A percentile compares a stretch with the other conserved stretches of the same genome.
phyloP scores from a whole-genome alignment of 2,329 filamentous ascomycete genomes.

The Trichoderma cornu-damae region DNA sequence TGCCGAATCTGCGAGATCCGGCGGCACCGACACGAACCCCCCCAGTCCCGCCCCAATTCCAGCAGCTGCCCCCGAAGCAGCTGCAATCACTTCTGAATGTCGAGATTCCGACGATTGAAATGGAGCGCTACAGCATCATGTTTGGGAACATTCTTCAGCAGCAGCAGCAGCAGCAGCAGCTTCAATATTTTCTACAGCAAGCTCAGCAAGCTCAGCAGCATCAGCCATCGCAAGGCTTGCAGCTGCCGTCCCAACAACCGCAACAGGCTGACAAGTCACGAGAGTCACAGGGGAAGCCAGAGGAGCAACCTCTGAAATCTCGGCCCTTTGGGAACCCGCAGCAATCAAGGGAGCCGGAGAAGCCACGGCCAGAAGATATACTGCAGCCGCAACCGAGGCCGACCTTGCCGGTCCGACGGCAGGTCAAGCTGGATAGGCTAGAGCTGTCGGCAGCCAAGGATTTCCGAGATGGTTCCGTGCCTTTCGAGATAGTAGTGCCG shows the following conservation, averaged over 20 bases:
- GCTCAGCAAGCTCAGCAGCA: background rate
- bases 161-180: conserved; percentile 20
- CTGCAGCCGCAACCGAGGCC: background rate
- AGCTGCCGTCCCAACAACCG: background rate
- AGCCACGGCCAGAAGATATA: background rate
- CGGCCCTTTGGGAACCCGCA: background rate
- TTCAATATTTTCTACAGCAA: background rate
- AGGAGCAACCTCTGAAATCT: background rate
- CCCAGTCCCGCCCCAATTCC: background rate
- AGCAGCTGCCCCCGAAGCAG: background rate
- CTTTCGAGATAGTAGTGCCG: conserved; percentile 29
- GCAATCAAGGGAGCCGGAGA: background rate
- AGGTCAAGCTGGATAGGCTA: conserved; percentile 55
- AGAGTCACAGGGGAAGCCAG: conserved; percentile 11
- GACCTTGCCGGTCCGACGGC: conserved; percentile 49
- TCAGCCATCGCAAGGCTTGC: background rate
- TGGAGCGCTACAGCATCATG: conserved; percentile 95
- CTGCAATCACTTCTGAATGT: conserved; percentile 55
- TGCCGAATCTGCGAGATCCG: background rate
- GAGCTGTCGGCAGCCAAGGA: conserved; percentile 33
- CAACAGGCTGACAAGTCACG: background rate
- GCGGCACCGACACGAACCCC: background rate
- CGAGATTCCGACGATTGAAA: conserved; percentile 70
- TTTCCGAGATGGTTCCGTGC: conserved; percentile 32
- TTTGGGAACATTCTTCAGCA: conserved; percentile 68